Evolutionary conservation across 2,329 filamentous ascomycete species (phyloP).

Genomic region (Aureobasidium lini): DNA sequence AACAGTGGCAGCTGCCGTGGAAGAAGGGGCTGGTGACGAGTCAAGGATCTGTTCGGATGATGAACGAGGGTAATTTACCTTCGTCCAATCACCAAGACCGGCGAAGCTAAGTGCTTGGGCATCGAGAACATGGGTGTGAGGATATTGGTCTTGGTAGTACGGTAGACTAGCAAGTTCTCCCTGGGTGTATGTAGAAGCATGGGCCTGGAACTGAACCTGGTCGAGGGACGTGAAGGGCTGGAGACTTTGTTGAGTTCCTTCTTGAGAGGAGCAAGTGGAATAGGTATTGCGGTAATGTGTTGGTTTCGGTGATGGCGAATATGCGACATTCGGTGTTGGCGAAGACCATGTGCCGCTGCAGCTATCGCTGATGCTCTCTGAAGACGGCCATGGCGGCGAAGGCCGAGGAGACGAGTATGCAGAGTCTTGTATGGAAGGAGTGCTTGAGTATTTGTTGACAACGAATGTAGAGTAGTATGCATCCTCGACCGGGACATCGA

Average conservation of each 20-base stretch:
- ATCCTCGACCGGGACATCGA: neutral
- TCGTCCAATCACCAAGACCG: neutral
- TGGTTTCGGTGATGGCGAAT: neutral
- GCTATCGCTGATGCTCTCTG: constrained; percentile 2
- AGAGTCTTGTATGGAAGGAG: neutral
- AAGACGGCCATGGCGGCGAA: neutral
- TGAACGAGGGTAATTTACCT: neutral
- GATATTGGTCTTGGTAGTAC: neutral
- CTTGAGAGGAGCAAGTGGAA: neutral
- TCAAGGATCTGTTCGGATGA: neutral
- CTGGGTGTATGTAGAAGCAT: neutral
- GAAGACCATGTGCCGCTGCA: constrained; percentile 11
- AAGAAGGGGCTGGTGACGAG: neutral
- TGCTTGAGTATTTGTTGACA: neutral
- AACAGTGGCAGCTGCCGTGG: neutral
- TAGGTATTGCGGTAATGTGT: neutral
- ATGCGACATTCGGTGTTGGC: neutral
- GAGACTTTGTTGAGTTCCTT: neutral
- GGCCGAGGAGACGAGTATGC: neutral
- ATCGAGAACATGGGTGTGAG: neutral
- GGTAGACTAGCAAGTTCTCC: neutral
- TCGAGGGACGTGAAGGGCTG: neutral
- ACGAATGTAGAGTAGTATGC: neutral
- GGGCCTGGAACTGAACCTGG: neutral
- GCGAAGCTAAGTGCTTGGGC: neutral